Conservation (phyloP, 2,329 filamentous ascomycete species). For the Diaporthe sp. region DNA sequence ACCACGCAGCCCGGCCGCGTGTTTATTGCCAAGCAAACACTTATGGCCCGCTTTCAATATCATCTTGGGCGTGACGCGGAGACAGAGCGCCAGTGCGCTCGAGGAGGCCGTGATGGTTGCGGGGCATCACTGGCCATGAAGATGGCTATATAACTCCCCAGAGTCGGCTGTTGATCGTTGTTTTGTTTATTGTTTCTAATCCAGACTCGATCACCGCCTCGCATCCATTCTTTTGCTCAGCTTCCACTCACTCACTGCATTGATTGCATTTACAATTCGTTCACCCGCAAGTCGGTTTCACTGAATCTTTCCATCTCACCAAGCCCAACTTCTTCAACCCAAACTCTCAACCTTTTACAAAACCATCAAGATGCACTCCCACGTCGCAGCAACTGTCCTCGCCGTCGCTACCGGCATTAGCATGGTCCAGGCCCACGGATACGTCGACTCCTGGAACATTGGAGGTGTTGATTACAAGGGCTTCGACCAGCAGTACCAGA, state of each 20-base stretch:
- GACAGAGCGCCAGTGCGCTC: background rate
- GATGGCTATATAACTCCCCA: conserved; percentile 19
- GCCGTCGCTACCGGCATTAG: conserved; percentile 36
- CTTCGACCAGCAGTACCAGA: conserved; percentile 36
- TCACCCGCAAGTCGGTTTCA: conserved; percentile 13
- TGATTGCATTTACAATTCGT: conserved; percentile 25
- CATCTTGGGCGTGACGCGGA: conserved; percentile 15
- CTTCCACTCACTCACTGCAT: conserved; percentile 22
- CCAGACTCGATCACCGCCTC: conserved; percentile 20
- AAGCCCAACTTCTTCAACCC: conserved; percentile 4
- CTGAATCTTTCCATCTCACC: conserved; percentile 4
- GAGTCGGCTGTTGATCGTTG: background rate
- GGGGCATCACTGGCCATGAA: background rate
- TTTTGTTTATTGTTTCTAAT: background rate
- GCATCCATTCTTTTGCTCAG: conserved; percentile 21
- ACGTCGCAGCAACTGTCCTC: conserved; percentile 21
- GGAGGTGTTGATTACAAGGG: conserved; percentile 41
- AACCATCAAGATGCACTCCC: conserved; percentile 30
- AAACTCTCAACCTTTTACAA: background rate
- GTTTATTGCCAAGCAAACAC: conserved; percentile 27
- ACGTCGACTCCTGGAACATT: conserved; percentile 43
- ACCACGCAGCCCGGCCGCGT: conserved; percentile 1
- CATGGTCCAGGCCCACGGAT: conserved; percentile 43
- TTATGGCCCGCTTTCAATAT: conserved; percentile 24
- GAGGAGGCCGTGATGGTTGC: conserved; percentile 12